These are phyloP conservation scores for Clausena lansium DNA, from an alignment of 345 rosid species.

Conservation along the genomic window DNA sequence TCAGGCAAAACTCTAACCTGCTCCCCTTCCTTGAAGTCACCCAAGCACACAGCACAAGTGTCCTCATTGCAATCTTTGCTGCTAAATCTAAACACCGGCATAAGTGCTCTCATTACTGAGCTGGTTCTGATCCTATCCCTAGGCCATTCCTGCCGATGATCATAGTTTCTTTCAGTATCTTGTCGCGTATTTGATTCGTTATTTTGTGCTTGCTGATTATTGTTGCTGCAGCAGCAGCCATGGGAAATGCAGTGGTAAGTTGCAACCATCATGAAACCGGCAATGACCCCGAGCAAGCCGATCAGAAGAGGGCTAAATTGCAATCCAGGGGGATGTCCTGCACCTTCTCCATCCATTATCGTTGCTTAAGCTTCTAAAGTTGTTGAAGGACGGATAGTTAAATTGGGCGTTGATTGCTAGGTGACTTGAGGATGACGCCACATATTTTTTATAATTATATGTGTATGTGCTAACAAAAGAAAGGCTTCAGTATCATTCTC, in stretches of 20 bases:
- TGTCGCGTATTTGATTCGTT: background rate
- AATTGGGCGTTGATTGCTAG: background rate
- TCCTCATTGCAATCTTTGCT: slow-evolving; percentile 34
- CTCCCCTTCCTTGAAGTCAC: slow-evolving; percentile 42
- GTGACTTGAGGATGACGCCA: background rate
- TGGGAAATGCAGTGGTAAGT: slow-evolving; percentile 31
- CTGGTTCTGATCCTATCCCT: background rate
- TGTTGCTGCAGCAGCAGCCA: background rate
- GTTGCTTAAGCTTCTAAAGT: too few relatives aligned
- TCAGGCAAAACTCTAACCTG: slow-evolving; percentile 40
- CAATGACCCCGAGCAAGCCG: slow-evolving; percentile 40
- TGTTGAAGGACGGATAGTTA: too few relatives aligned
- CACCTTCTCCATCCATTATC: slow-evolving; percentile 23
- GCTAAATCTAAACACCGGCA: slow-evolving; percentile 20
- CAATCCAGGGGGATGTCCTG: background rate
- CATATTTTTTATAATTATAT: background rate
- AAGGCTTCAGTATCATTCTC: background rate
- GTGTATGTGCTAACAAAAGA: slow-evolving; percentile 1
- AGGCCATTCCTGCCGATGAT: background rate
- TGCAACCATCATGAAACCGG: slow-evolving; percentile 38
- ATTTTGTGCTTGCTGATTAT: background rate
- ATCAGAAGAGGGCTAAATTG: slow-evolving; percentile 28
- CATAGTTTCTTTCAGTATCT: background rate
- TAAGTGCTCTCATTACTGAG: background rate
- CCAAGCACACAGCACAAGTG: slow-evolving; percentile 49